Evolutionary conservation across 768 basidiomycete genomes (phyloP), one percentile per base, ranked within the genome.

Genomic region (Podaxis carcinomalis): DNA sequence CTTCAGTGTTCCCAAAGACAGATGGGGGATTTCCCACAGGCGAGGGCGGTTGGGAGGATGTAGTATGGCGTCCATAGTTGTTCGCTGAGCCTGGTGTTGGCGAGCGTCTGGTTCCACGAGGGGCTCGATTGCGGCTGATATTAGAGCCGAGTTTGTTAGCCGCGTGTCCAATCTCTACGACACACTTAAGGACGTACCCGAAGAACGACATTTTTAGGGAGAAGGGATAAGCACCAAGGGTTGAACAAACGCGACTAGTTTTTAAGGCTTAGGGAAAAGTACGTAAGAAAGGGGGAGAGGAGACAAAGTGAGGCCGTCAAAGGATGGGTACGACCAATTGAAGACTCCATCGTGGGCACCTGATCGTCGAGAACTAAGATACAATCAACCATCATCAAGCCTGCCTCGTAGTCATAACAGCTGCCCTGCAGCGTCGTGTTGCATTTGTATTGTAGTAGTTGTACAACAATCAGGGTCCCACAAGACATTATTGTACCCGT

Each of bases 151-250:
- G 13, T 13, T 32, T 0, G 6, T 42, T 42, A 42, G 40, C n/a
- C 14, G 44, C 14, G 59, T 23, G n/a, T 28, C 36, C 27, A 27
- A 1, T 27, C 32, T 9, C n/a, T 56, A 51, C 25, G 21, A 23
- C 27, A 21, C 57, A 60, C 28, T 42, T 39, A 57, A 57, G 35
- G 57, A 74, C 85, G 57, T 63, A 91, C 90, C 90, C 87, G 77
- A 92, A 91, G 75, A 91, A 92, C 35, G 90, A 92, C 90, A 92
- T 91, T 16, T 6, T 19, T 60, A 54, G 56, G 66, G 66, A 65
- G 70, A 69, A 23, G 27, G 36, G 37, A 49, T 16, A 27, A 56
- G 10, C 37, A 32, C 28, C 28, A 32, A 1, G 6, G 16, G 23
- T 27, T 42, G 25, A 6, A 32, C 16, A 19, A 44, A 19, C 42